Conservation (phyloP, 257 asterid genomes). For the Solanum paucissectum region DNA sequence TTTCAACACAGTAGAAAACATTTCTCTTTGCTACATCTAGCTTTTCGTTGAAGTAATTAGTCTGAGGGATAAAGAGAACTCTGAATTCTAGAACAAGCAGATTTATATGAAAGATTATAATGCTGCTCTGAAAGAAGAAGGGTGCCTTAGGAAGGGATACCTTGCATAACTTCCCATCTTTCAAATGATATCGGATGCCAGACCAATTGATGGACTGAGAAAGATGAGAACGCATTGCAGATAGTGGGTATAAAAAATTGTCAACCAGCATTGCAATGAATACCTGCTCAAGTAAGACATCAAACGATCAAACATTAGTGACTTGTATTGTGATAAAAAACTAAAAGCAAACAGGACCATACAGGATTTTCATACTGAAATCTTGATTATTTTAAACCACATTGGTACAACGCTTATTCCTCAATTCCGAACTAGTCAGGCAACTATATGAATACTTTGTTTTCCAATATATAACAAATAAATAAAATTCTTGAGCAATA, state of each 20-base stretch:
- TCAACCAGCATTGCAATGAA: constrained; percentile 93
- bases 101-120: background rate
- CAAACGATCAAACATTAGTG: background rate
- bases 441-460: background rate
- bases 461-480: background rate
- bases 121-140: background rate
- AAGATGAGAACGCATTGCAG: constrained; percentile 87
- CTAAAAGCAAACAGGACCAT: background rate
- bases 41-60: background rate
- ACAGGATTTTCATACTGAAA: background rate
- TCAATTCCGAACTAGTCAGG: background rate
- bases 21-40: background rate
- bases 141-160: constrained; percentile 20
- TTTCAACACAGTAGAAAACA: background rate
- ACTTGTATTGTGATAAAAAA: background rate
- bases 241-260: constrained; percentile 81
- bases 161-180: constrained; percentile 80
- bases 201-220: constrained; percentile 96
- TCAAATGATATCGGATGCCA: constrained; percentile 84
- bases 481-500: background rate
- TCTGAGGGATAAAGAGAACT: background rate
- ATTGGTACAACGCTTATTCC: background rate
- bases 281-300: constrained; percentile 47
- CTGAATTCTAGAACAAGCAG: background rate
- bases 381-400: background rate